These are phyloP conservation scores for Picea mariana DNA, from an alignment of 83 land plant genomes.

Conservation along the genomic window DNA sequence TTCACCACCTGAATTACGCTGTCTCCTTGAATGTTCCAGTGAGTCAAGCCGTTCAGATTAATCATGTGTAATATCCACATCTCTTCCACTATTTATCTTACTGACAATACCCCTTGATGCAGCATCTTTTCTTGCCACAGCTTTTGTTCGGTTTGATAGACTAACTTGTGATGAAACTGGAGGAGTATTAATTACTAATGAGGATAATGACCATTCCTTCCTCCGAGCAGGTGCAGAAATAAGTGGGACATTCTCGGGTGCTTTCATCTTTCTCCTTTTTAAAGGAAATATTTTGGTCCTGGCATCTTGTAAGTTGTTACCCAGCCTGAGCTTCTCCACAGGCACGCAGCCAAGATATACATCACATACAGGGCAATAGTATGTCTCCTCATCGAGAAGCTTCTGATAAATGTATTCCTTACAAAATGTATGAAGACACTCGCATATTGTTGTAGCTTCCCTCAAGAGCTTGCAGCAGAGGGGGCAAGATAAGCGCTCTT, in stretches of 20 bases:
- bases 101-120: slow-evolving; percentile 34
- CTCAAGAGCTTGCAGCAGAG: slow-evolving; percentile 61
- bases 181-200: slow-evolving; percentile 60
- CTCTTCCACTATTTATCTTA: slow-evolving; percentile 37
- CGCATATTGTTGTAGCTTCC: slow-evolving; percentile 79
- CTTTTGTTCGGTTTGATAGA: slow-evolving; percentile 51
- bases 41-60: slow-evolving; percentile 40
- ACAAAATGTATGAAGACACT: slow-evolving; percentile 84
- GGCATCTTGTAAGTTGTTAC: slow-evolving; percentile 77
- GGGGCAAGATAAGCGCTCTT: slow-evolving; percentile 64
- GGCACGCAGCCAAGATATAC: slow-evolving; percentile 72
- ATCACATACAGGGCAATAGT: slow-evolving; percentile 74
- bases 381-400: slow-evolving; percentile 61
- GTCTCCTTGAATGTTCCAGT: slow-evolving; percentile 33
- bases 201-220: slow-evolving; percentile 76
- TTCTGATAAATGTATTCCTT: slow-evolving; percentile 73
- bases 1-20: slow-evolving; percentile 32
- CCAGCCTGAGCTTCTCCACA: slow-evolving; percentile 72
- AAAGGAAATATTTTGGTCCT: slow-evolving; percentile 73
- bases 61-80: slow-evolving; percentile 41
- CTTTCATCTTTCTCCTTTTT: slow-evolving; percentile 45
- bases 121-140: slow-evolving; percentile 43
- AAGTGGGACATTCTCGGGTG: slow-evolving; percentile 38
- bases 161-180: slow-evolving; percentile 41
- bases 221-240: slow-evolving; percentile 49